Evolutionary conservation across 2,329 filamentous ascomycete species (phyloP).

Genomic region (Nemania diffusa): DNA sequence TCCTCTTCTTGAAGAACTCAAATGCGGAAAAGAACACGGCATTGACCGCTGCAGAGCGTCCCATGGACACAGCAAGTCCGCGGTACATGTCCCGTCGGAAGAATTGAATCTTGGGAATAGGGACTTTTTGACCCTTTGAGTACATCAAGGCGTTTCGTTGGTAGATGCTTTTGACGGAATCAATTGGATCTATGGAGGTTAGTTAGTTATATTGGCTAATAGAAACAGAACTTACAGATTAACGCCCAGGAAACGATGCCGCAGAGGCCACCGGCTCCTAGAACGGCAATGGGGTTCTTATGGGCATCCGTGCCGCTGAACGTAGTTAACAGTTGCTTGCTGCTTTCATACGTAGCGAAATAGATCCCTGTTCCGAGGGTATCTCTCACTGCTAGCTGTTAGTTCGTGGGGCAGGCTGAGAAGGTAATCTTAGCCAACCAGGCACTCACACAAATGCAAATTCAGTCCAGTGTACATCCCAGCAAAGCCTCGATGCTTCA

Average conservation of each 20-base stretch:
- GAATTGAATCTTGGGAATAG: constrained; percentile 79
- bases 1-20: constrained; percentile 80
- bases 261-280: constrained; percentile 81
- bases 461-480: constrained; percentile 85
- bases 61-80: constrained; percentile 84
- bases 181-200: constrained; percentile 69
- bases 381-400: constrained; percentile 71
- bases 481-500: constrained; percentile 75
- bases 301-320: constrained; percentile 76
- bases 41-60: constrained; percentile 83
- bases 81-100: constrained; percentile 83
- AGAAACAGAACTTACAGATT: constrained; percentile 67
- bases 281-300: constrained; percentile 82
- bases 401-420: constrained; percentile 26
- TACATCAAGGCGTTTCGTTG: constrained; percentile 82
- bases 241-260: constrained; percentile 85
- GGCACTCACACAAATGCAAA: constrained; percentile 75
- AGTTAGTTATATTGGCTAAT: constrained; percentile 11
- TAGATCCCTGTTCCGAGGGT: constrained; percentile 86
- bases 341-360: constrained; percentile 89
- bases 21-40: constrained; percentile 92
- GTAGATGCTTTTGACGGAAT: constrained; percentile 87
- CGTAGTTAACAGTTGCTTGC: constrained; percentile 82
- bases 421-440: background rate
- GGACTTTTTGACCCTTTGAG: constrained; percentile 70